Evolutionary conservation across 345 rosid species (phyloP).

Genomic region (Schrenkiella parvula): DNA sequence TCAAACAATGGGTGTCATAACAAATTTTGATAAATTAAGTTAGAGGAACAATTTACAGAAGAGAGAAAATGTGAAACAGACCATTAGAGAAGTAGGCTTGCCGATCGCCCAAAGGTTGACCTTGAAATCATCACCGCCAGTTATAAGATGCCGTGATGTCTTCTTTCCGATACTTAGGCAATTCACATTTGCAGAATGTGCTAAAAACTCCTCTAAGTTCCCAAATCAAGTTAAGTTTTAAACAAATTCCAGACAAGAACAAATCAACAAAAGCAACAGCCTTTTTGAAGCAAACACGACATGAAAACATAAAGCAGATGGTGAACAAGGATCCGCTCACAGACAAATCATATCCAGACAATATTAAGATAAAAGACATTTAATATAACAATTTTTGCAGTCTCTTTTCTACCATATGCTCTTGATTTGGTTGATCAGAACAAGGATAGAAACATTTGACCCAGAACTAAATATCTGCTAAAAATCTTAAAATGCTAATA

Average conservation of each 20-base stretch:
- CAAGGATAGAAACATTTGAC: conserved; percentile 1
- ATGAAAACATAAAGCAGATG: neutral
- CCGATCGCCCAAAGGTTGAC: conserved; percentile 96
- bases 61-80: conserved; percentile 26
- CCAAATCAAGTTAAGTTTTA: conserved; percentile 45
- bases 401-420: neutral
- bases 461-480: neutral
- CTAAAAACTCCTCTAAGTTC: conserved; percentile 85
- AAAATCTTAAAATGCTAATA: neutral
- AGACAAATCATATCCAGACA: conserved; percentile 1
- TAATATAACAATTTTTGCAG: neutral
- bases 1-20: neutral
- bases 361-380: neutral
- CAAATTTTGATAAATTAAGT: neutral
- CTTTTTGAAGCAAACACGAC: neutral
- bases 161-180: conserved; percentile 81
- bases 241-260: neutral
- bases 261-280: neutral
- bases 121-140: conserved; percentile 89
- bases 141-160: conserved; percentile 63
- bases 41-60: neutral
- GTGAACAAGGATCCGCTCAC: neutral
- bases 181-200: conserved; percentile 80
- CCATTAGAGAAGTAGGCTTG: conserved; percentile 84
- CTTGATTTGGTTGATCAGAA: neutral